Conservation (phyloP, 345 rosid species). For the Brassica incana region DNA sequence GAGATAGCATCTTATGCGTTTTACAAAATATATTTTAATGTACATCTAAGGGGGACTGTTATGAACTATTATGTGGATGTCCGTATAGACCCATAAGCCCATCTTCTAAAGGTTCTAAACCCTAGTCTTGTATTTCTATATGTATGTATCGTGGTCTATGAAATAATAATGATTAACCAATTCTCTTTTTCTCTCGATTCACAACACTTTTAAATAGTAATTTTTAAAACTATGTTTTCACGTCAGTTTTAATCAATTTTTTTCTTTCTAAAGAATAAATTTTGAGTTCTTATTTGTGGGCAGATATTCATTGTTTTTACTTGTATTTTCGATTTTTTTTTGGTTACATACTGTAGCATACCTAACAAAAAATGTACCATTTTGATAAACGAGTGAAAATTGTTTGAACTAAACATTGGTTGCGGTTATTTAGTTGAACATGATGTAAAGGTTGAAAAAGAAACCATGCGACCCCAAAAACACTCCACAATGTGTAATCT, state of each 20-base stretch:
- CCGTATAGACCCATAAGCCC: too few relatives aligned
- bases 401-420: background rate
- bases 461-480: slow-evolving; percentile 30
- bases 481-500: slow-evolving; percentile 11
- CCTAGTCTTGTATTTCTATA: too few relatives aligned
- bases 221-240: background rate
- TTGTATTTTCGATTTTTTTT: background rate
- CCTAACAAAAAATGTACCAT: background rate
- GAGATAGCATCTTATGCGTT: too few relatives aligned
- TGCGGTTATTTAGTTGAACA: background rate
- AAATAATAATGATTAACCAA: too few relatives aligned
- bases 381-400: background rate
- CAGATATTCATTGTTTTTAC: background rate
- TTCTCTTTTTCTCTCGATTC: too few relatives aligned
- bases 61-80: too few relatives aligned
- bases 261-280: background rate
- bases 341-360: background rate
- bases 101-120: too few relatives aligned
- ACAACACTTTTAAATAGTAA: background rate
- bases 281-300: background rate
- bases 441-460: background rate
- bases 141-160: too few relatives aligned
- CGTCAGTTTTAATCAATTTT: background rate
- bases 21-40: too few relatives aligned
- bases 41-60: too few relatives aligned